A percentile compares a stretch with the other conserved stretches of the same genome.
phyloP scores from a whole-genome alignment of 495 filamentous ascomycete genomes.

The Penicillium antarcticum region DNA sequence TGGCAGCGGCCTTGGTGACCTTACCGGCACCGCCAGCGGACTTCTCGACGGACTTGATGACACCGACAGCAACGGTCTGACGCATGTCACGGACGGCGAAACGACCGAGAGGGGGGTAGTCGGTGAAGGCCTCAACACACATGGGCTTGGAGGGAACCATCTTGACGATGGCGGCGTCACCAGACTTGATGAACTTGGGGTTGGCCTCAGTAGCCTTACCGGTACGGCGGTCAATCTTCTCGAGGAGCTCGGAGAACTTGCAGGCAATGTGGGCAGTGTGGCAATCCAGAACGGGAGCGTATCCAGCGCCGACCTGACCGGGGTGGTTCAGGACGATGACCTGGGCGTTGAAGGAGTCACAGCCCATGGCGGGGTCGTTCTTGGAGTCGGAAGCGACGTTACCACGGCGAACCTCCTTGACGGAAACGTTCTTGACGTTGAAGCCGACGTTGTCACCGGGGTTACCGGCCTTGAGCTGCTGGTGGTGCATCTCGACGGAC shows the following conservation, averaged over 20 bases:
- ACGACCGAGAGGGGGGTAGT: constrained; percentile 97
- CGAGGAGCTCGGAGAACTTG: constrained; percentile 97
- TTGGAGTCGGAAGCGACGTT: constrained; percentile 99
- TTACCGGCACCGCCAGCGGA: constrained; percentile 61
- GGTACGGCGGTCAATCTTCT: constrained; percentile 99
- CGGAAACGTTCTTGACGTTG: constrained; percentile 99
- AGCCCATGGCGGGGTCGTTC: constrained; percentile 91
- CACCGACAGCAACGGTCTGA: constrained; percentile 96
- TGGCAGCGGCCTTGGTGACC: constrained; percentile 73
- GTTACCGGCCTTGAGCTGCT: constrained; percentile 93
- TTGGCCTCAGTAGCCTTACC: constrained; percentile 88
- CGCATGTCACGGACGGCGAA: constrained; percentile 93
- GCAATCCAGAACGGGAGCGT: constrained; percentile 98
- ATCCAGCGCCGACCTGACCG: constrained; percentile 97
- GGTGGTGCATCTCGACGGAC: constrained; percentile 99
- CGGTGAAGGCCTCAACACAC: constrained; percentile 99
- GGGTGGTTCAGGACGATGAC: constrained; percentile 99
- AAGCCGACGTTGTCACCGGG: constrained; percentile 99
- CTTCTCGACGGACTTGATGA: constrained; percentile 88
- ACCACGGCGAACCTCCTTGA: constrained; percentile 99
- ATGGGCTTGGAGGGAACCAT: constrained; percentile 99
- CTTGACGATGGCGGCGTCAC: constrained; percentile 99
- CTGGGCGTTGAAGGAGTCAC: constrained; percentile 96
- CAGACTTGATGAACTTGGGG: constrained; percentile 99
- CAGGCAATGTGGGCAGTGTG: constrained; percentile 99